phyloP scores from a whole-genome alignment of 768 basidiomycete species.

The Rhizopogon roseolus region DNA sequence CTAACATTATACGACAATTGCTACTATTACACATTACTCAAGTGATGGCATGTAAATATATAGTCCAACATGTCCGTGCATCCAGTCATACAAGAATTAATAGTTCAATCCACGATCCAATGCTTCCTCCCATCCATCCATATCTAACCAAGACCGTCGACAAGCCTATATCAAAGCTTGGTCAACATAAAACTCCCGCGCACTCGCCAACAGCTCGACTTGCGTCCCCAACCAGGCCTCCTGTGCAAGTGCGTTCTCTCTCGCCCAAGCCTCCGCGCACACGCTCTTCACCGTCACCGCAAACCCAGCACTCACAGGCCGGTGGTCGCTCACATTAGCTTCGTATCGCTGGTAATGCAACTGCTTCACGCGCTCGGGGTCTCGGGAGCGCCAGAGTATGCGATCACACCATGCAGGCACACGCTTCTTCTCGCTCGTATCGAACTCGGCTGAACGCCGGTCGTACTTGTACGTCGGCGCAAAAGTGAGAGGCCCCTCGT shows the following conservation, averaged over 20 bases:
- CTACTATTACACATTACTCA: slow-evolving; percentile 1
- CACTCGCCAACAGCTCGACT: slow-evolving; percentile 22
- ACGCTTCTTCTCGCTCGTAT: slow-evolving; percentile 84
- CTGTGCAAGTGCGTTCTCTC: slow-evolving; percentile 53
- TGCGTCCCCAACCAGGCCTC: slow-evolving; percentile 43
- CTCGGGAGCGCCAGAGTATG: slow-evolving; percentile 70
- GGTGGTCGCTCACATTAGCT: slow-evolving; percentile 84
- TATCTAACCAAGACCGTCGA: background rate
- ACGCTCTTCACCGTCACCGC: slow-evolving; percentile 70
- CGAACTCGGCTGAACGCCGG: slow-evolving; percentile 69
- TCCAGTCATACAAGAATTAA: background rate
- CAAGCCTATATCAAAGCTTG: slow-evolving; percentile 22
- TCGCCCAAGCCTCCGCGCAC: slow-evolving; percentile 48
- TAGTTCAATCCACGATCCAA: background rate
- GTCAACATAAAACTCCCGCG: slow-evolving; percentile 29
- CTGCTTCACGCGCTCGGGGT: slow-evolving; percentile 52
- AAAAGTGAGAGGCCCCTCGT: slow-evolving; percentile 80
- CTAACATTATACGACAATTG: background rate
- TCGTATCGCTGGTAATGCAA: slow-evolving; percentile 81
- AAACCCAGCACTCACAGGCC: slow-evolving; percentile 83
- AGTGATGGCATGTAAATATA: background rate
- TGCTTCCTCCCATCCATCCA: background rate
- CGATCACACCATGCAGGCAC: slow-evolving; percentile 97
- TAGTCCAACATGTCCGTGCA: background rate
- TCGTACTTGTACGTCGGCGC: slow-evolving; percentile 96